A percentile compares a stretch with the other conserved stretches of the same genome.
phyloP scores from a whole-genome alignment of 169 alveolate genomes.

The Plasmodium fragile region DNA sequence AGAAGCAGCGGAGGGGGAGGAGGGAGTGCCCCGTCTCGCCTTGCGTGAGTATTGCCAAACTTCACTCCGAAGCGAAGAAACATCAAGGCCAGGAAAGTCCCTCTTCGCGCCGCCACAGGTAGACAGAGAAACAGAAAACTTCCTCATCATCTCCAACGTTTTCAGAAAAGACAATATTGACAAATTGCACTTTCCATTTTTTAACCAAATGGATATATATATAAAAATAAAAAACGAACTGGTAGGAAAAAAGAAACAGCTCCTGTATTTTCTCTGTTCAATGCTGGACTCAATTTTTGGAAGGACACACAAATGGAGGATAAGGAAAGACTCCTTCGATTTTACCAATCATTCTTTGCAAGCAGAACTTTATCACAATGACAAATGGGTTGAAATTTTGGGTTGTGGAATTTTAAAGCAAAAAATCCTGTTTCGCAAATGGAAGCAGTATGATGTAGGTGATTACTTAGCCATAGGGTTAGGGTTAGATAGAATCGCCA shows the following conservation, averaged over 20 bases:
- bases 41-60: not conserved
- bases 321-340: slow-evolving; percentile 59
- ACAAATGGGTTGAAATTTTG: slow-evolving; percentile 71
- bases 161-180: slow-evolving; percentile 73
- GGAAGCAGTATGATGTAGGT: slow-evolving; percentile 41
- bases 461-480: slow-evolving; percentile 74
- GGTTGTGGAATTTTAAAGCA: slow-evolving; percentile 76
- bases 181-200: slow-evolving; percentile 66
- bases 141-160: slow-evolving; percentile 34
- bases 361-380: slow-evolving; percentile 69
- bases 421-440: slow-evolving; percentile 50
- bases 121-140: not conserved
- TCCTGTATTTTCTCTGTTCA: slow-evolving; percentile 34
- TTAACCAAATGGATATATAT: slow-evolving; percentile 70
- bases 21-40: not conserved
- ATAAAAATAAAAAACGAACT: slow-evolving; percentile 63
- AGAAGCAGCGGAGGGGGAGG: not conserved
- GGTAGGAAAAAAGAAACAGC: slow-evolving; percentile 22
- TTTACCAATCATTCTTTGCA: slow-evolving; percentile 55
- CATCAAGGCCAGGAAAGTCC: not conserved
- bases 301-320: slow-evolving; percentile 40
- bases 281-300: slow-evolving; percentile 13
- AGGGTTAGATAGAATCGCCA: slow-evolving; percentile 71
- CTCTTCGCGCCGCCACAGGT: not conserved
- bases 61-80: not conserved